Base-by-base conservation (phyloP, 139 green algal genomes). In the Trebouxia sp. region DNA sequence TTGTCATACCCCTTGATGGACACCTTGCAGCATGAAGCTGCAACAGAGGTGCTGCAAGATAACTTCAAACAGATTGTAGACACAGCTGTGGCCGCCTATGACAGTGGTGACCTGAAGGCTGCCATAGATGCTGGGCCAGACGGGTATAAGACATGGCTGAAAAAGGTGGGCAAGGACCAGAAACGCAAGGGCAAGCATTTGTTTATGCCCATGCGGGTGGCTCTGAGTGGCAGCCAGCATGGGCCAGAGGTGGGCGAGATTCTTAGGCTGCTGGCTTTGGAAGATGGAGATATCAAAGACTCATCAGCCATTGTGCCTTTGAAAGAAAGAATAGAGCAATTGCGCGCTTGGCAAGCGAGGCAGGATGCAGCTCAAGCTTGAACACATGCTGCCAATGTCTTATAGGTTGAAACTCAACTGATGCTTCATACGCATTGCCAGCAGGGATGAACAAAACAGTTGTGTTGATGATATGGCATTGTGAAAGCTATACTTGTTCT, bases 111-210 rank as follows among this genome's bases (percentile, higher is more conserved):
- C 43, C 89, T 99, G 84, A 67, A 76, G 38, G 80, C 69, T n/a
- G 95, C 94, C 0, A 35, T 97, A 45, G 74, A 87, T 35, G 84
- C 87, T 5, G 92, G 90, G 17, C 76, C 88, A 30, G 89, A 92
- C 24, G 90, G 82, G 3, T 97, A 89, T 85, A 96, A 98, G 86
- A 88, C 83, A 41, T 99, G 93, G 93, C 69, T 97, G 55, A 99
- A 98, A 66, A 84, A 14, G 0, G 53, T 96, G n/a, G 97, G 97
- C 86, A 99, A 99, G 91, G 92, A 89, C 10, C 87, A 96, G 83
- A 92, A 92, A 43, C 91, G 94, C 85, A 99, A 99, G 93, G 97
- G 97, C 83, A 99, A 99, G 90, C 81, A 92, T 50, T 85, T 99
- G 51, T 99, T 98, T 85, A 98, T 99, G 97, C 97, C 97, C 20